Base-by-base conservation (phyloP, 2,329 filamentous ascomycete genomes). In the Fusarium drepaniforme region DNA sequence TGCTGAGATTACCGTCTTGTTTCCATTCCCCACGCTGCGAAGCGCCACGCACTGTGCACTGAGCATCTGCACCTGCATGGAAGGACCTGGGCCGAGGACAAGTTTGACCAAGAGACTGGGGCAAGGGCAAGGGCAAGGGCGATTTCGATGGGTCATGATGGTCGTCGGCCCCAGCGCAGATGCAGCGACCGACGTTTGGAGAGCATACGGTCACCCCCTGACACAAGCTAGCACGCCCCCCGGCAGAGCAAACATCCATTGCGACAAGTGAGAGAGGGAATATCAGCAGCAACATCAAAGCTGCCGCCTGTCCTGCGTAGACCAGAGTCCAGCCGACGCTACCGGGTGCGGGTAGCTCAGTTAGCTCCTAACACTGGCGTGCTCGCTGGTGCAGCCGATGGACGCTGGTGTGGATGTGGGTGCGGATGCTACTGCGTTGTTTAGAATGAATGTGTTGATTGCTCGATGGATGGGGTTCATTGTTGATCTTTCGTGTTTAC, bases 1-100 rank as follows among this genome's bases (percentile, higher is more conserved):
- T 74, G 65, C 21, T 69, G 76, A 79, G 77, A 79, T 79, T 79
- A 77, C 72, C 72, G 77, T 79, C 71, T 79, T 79, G 77, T 79
- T 79, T 77, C 77, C 77, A 79, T 79, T 79, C 77, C 77, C 77
- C 77, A 79, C 76, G 75, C 61, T 72, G 56, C 37, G 56, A 61
- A 64, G 40, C 71, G 74, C 76, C 75, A 76, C 75, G 70, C 75
- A 77, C 77, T 75, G 75, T 77, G 75, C 77, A 73, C 62, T 70
- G 70, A 70, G 70, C 64, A 28, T 67, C 64, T 76, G 64, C 68
- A 74, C 68, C 71, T 77, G 72, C 74, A 77, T 76, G 68, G 67
- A 70, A 77, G 58, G 60, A 73, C 73, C 71, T 76, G 68, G 67
- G 71, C 73, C 75, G 70, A 77, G 77, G 72, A 76, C 71, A 75